phyloP scores from a whole-genome alignment of 768 basidiomycete genomes.

The Ramaria rubella region DNA sequence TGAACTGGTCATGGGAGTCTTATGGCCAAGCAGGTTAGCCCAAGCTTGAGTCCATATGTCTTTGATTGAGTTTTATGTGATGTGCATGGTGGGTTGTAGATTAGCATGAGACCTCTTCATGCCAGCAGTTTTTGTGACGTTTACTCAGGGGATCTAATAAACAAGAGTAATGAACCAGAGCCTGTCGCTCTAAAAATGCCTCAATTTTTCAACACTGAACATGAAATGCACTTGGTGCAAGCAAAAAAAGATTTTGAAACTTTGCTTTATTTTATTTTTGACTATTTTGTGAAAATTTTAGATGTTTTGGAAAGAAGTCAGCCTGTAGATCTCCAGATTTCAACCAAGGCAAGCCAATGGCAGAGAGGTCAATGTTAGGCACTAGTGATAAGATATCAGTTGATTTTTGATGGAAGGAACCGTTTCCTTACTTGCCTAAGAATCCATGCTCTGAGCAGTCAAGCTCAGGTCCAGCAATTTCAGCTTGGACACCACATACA shows the following conservation, averaged over 20 bases:
- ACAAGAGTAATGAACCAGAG: not conserved
- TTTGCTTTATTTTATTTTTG: not conserved
- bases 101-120: too few relatives aligned
- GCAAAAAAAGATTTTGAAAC: not conserved
- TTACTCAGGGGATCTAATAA: not conserved
- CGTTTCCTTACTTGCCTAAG: constrained; percentile 49
- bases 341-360: constrained; percentile 88
- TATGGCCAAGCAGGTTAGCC: too few relatives aligned
- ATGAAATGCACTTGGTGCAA: not conserved
- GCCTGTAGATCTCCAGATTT: constrained; percentile 63
- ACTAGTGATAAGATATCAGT: constrained; percentile 39
- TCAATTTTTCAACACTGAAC: not conserved
- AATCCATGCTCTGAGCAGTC: constrained; percentile 72
- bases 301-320: not conserved
- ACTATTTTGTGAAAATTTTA: not conserved
- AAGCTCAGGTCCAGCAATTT: constrained; percentile 86
- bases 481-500: constrained; percentile 93
- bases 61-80: too few relatives aligned
- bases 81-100: too few relatives aligned
- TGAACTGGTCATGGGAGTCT: too few relatives aligned
- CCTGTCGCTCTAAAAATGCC: not conserved
- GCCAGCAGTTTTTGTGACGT: not conserved
- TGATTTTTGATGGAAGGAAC: not conserved
- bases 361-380: constrained; percentile 90
- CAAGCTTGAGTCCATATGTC: too few relatives aligned